A percentile compares a stretch with the other conserved stretches of the same genome.
phyloP scores from a whole-genome alignment of 495 filamentous ascomycete genomes.

The Acidiella bohemica region DNA sequence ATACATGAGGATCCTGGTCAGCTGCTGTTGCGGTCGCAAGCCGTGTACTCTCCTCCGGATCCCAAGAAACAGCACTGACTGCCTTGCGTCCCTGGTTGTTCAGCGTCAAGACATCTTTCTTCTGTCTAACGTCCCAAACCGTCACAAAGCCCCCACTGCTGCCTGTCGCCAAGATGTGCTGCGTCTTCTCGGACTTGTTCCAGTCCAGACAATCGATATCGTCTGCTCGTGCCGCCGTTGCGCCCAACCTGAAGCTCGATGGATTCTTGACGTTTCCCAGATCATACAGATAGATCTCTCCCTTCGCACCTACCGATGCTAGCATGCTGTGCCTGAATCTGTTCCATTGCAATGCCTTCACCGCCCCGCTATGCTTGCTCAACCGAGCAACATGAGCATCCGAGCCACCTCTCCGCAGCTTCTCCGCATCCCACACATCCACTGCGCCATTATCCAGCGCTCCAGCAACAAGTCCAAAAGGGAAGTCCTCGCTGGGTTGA shows the following conservation, averaged over 20 bases:
- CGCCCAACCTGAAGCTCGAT: conserved; percentile 59
- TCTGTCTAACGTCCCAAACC: conserved; percentile 95
- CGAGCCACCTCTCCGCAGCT: conserved; percentile 47
- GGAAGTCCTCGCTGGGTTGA: conserved; percentile 57
- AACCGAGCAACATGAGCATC: conserved; percentile 74
- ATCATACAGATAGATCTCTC: conserved; percentile 93
- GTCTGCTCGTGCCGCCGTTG: conserved; percentile 72
- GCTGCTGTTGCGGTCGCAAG: conserved; percentile 85
- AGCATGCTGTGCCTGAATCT: conserved; percentile 82
- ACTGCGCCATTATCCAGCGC: conserved; percentile 94
- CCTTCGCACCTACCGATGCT: conserved; percentile 84
- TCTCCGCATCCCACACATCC: conserved; percentile 88
- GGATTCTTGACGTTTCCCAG: conserved; percentile 77
- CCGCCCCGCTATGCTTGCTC: conserved; percentile 83
- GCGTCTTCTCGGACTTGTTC: conserved; percentile 75
- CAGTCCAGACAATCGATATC: conserved; percentile 93
- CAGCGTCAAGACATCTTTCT: conserved; percentile 87
- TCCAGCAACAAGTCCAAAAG: conserved; percentile 79
- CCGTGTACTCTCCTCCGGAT: conserved; percentile 84
- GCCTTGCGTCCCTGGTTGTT: conserved; percentile 87
- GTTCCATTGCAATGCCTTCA: conserved; percentile 97
- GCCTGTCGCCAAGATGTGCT: conserved; percentile 90
- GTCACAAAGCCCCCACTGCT: conserved; percentile 92
- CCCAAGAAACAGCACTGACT: conserved; percentile 93
- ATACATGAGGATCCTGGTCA: conserved; percentile 76